Evolutionary conservation across 164 flowering plant genomes (phyloP).

Genomic region (Platanus orientalis): DNA sequence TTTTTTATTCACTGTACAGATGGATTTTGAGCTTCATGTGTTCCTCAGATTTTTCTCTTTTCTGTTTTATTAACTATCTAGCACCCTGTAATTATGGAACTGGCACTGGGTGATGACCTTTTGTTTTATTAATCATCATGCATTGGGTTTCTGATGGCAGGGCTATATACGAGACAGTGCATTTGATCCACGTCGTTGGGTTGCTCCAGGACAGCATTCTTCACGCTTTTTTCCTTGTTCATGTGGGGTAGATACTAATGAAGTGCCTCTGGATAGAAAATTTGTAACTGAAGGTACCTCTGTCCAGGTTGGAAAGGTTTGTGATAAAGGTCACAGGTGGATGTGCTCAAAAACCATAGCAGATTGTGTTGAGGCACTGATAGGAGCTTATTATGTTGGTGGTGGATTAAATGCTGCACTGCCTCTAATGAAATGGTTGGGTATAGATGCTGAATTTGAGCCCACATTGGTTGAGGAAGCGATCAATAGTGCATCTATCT

Average conservation of each 20-base stretch:
- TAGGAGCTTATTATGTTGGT: constrained; percentile 81
- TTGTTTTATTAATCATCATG: background rate
- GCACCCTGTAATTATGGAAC: no score
- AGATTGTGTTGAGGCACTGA: constrained; percentile 89
- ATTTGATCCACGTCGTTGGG: constrained; percentile 93
- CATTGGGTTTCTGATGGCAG: constrained; percentile 24
- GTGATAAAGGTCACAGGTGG: constrained; percentile 94
- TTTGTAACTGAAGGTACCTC: constrained; percentile 45
- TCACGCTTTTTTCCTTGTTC: constrained; percentile 52
- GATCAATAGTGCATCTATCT: constrained; percentile 45
- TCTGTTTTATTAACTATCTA: no score
- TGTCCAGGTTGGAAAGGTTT: constrained; percentile 50
- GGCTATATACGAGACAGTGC: constrained; percentile 75
- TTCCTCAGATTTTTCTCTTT: background rate
- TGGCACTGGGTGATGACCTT: no score
- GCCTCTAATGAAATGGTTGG: constrained; percentile 74
- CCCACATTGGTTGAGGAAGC: constrained; percentile 42
- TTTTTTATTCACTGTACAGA: background rate
- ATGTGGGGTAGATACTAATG: constrained; percentile 60
- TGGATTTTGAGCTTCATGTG: background rate
- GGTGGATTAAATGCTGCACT: constrained; percentile 74
- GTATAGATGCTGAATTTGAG: constrained; percentile 54
- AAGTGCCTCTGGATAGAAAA: constrained; percentile 63
- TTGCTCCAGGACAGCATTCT: constrained; percentile 85
- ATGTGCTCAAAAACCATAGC: constrained; percentile 80